Conservation (phyloP, 768 basidiomycete species). For the Phaeolepiota aurea region DNA sequence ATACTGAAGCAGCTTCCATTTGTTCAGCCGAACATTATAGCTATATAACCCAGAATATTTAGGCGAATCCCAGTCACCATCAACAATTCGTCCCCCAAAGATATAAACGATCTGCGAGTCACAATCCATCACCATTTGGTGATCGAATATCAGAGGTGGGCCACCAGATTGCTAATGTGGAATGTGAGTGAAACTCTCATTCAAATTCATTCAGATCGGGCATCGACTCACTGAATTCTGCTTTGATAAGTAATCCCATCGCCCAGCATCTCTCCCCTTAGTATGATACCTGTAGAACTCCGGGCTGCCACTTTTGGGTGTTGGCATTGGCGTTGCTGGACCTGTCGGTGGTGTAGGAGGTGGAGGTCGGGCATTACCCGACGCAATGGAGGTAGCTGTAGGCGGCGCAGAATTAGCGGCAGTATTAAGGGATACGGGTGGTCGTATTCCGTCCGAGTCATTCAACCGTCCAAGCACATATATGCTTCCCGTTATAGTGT, state of each 20-base stretch:
- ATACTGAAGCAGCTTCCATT: conserved; percentile 66
- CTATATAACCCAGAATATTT: conserved; percentile 71
- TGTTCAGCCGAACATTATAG: conserved; percentile 55
- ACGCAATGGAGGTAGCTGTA: not conserved
- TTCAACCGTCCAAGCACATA: conserved; percentile 66
- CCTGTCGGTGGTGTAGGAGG: not conserved
- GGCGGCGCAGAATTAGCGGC: conserved; percentile 12
- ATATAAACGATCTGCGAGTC: conserved; percentile 67
- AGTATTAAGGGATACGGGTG: not conserved
- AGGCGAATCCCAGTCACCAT: conserved; percentile 48
- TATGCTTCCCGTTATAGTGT: conserved; percentile 58
- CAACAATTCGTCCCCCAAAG: conserved; percentile 67
- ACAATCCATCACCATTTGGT: conserved; percentile 73
- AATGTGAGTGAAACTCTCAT: not conserved
- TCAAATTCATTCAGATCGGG: not conserved
- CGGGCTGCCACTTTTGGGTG: conserved; percentile 33
- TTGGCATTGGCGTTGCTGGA: not conserved
- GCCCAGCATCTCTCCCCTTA: conserved; percentile 47
- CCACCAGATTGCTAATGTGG: conserved; percentile 40
- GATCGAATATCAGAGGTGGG: conserved; percentile 70
- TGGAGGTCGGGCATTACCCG: not conserved
- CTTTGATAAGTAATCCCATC: conserved; percentile 64
- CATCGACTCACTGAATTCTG: conserved; percentile 64
- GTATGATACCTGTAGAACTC: conserved; percentile 78
- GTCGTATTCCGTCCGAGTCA: conserved; percentile 36